Percentiles rank a stretch among this genome's conserved stretches.
Conservation (phyloP, 2,329 filamentous ascomycete genomes). For the Cladosporium sp. region DNA sequence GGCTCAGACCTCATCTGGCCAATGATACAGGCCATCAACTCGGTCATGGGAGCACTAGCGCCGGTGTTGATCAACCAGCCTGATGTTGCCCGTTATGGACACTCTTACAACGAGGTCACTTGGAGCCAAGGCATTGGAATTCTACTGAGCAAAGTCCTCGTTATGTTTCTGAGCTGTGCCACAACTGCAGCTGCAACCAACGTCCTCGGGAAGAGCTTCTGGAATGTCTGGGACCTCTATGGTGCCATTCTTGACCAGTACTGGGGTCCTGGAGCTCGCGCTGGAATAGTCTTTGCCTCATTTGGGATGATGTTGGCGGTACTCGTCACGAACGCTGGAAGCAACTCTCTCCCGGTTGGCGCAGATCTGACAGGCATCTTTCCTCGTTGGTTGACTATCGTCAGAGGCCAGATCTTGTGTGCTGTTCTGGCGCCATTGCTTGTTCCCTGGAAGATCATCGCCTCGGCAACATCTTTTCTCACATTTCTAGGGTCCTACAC, state of each 20-base stretch:
- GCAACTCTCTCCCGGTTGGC: constrained; percentile 45
- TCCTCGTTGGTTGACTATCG: constrained; percentile 46
- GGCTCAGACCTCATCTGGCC: constrained; percentile 38
- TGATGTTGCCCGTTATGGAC: constrained; percentile 47
- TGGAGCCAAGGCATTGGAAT: constrained; percentile 47
- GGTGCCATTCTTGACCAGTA: constrained; percentile 36
- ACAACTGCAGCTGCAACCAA: constrained; percentile 48
- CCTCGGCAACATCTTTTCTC: constrained; percentile 43
- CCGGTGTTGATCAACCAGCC: constrained; percentile 50
- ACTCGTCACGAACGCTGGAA: constrained; percentile 45
- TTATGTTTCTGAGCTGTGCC: constrained; percentile 43
- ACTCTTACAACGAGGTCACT: constrained; percentile 42
- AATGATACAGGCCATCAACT: constrained; percentile 45
- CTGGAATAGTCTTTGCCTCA: background rate
- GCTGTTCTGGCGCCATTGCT: constrained; percentile 39
- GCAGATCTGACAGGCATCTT: constrained; percentile 45
- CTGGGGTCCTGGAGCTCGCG: constrained; percentile 20
- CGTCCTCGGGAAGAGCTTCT: constrained; percentile 39
- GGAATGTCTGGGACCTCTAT: constrained; percentile 38
- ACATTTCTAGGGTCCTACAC: constrained; percentile 46
- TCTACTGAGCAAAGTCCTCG: constrained; percentile 43
- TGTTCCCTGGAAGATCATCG: constrained; percentile 47
- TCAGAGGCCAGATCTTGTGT: constrained; percentile 45
- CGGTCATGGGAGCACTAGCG: constrained; percentile 43
- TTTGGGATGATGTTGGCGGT: constrained; percentile 12